Conservation (phyloP, 2,329 filamentous ascomycete species). For the Kalmusia sp. region DNA sequence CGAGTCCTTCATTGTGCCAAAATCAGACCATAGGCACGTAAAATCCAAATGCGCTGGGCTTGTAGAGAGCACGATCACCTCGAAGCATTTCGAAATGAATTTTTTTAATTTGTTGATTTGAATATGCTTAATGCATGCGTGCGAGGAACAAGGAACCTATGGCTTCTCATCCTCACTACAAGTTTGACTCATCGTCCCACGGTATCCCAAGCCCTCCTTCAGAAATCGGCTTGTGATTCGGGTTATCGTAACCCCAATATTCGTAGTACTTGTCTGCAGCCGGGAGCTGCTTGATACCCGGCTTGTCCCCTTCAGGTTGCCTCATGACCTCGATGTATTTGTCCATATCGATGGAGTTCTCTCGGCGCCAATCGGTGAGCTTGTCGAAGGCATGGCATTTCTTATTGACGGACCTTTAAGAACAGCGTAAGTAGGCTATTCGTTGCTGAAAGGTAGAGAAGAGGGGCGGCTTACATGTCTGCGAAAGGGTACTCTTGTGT, state of each 20-base stretch:
- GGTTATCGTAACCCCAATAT: slow-evolving; percentile 24
- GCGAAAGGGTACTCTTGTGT: slow-evolving; percentile 15
- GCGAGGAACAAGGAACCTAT: slow-evolving; percentile 6
- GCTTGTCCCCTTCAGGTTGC: slow-evolving; percentile 15
- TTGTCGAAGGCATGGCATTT: slow-evolving; percentile 22
- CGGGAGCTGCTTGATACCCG: slow-evolving; percentile 19
- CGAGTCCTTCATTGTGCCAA: too few species aligned
- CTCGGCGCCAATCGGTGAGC: slow-evolving; percentile 20
- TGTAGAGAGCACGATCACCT: too few species aligned
- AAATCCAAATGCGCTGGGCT: too few species aligned
- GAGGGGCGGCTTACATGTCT: slow-evolving; percentile 11
- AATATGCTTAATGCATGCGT: too few species aligned
- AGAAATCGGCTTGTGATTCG: slow-evolving; percentile 19
- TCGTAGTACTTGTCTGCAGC: slow-evolving; percentile 26
- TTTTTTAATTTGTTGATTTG: background rate
- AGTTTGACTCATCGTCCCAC: slow-evolving; percentile 11
- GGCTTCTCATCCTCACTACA: background rate
- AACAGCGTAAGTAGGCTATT: background rate
- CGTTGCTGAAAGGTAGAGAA: background rate
- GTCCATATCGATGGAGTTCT: slow-evolving; percentile 24
- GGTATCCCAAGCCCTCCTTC: slow-evolving; percentile 18
- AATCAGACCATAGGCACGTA: too few species aligned
- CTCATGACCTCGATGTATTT: slow-evolving; percentile 24
- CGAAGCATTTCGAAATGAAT: too few species aligned
- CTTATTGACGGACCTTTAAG: slow-evolving; percentile 21